These are phyloP conservation scores for Eimeria sp. DNA, from an alignment of 169 alveolate genomes.

Conservation along the genomic window DNA sequence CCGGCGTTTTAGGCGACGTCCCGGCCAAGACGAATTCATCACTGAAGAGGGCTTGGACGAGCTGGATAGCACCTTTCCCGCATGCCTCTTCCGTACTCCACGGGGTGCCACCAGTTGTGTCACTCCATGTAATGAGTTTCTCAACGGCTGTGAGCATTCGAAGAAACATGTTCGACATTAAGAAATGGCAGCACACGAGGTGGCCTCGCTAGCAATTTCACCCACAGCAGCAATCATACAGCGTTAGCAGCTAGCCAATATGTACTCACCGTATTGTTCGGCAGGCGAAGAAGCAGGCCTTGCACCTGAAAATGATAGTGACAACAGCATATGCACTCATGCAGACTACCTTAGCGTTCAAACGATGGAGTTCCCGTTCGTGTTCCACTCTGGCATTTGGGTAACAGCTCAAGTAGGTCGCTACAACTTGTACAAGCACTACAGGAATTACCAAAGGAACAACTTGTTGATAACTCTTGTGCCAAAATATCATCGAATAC, in stretches of 20 bases:
- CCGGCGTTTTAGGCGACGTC: slow-evolving; percentile 27
- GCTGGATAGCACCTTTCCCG: slow-evolving; percentile 23
- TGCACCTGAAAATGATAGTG: not conserved
- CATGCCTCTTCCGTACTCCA: slow-evolving; percentile 67
- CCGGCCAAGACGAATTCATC: slow-evolving; percentile 30
- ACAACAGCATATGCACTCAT: not conserved
- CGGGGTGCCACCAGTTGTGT: slow-evolving; percentile 33
- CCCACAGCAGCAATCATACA: not conserved
- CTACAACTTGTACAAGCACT: not conserved
- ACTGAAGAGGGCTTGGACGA: slow-evolving; percentile 66
- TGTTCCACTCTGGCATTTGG: not conserved
- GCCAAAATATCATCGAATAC: not conserved
- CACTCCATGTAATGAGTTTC: slow-evolving; percentile 4
- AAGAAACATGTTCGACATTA: not conserved
- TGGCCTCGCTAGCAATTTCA: not conserved
- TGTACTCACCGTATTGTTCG: slow-evolving; percentile 52
- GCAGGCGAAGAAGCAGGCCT: slow-evolving; percentile 9
- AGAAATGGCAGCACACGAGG: not conserved
- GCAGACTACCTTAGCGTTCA: not conserved
- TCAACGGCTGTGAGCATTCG: not conserved
- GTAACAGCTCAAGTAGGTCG: not conserved
- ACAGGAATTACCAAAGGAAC: slow-evolving; percentile 34
- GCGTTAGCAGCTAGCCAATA: not conserved
- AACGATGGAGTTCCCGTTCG: not conserved
- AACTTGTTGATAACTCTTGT: slow-evolving; percentile 9